Evolutionary conservation across 345 rosid genomes (phyloP).

Genomic region (Excoecaria agallocha): DNA sequence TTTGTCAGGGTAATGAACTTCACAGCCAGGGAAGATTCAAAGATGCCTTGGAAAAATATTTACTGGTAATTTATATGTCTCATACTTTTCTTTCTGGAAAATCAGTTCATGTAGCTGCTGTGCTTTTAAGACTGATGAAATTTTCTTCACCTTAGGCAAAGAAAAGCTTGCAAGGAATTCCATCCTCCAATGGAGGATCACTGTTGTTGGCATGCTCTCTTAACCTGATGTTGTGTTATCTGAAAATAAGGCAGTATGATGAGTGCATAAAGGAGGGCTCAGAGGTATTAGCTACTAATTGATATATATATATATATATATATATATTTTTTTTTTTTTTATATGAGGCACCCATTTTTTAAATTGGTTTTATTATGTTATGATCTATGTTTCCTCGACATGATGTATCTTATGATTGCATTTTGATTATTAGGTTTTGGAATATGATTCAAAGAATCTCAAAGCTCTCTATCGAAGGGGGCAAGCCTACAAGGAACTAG

Average conservation of each 20-base stretch:
- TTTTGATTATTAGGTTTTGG: constrained; percentile 59
- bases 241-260: constrained; percentile 64
- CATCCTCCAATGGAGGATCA: constrained; percentile 54
- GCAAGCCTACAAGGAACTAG: constrained; percentile 83
- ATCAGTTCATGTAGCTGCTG: neutral
- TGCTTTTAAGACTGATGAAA: constrained; percentile 17
- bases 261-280: constrained; percentile 83
- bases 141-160: constrained; percentile 55
- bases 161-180: constrained; percentile 66
- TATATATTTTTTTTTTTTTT: too few species aligned
- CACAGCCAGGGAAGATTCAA: constrained; percentile 71
- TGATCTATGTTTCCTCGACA: neutral
- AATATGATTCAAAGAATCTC: constrained; percentile 69
- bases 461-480: constrained; percentile 98
- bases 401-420: constrained; percentile 14
- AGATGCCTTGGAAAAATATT: constrained; percentile 74
- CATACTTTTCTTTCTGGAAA: neutral
- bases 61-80: constrained; percentile 55
- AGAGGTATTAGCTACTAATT: constrained; percentile 50
- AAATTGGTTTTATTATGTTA: neutral
- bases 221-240: constrained; percentile 93
- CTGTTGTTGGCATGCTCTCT: constrained; percentile 81
- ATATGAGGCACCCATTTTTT: neutral
- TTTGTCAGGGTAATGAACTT: constrained; percentile 79
- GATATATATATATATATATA: too few species aligned